Base-by-base conservation (phyloP, 129 eudicot genomes). In the Flaveria trinervia region DNA sequence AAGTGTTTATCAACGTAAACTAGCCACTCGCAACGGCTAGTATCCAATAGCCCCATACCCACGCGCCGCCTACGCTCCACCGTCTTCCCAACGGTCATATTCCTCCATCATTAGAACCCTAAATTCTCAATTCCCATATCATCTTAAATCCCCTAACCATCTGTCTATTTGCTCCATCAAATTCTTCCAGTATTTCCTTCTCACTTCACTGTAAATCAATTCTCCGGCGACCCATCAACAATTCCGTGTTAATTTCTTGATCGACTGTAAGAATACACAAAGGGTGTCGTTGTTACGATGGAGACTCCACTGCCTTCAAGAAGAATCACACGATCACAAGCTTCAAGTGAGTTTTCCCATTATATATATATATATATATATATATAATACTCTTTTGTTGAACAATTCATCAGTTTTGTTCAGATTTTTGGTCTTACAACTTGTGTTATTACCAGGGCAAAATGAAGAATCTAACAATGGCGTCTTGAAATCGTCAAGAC, bases 261-360 rank as follows among this genome's bases (percentile, higher is more conserved):
- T 14, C 23, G 20, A 75, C 64, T 50, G 7, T 50, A 65, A 66
- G 9, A 49, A 65, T 5, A 7, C 72, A 16, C 2, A 45, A 74
- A 68, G 33, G 41, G 45, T 30, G 5, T 30, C 36, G 36, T 30
- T 26, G 30, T 45, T 59, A 9, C 33, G 75, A 92, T 92, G 97
- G 96, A 92, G 60, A 92, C 97, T 60, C 97, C 97, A 72, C 68
- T 89, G 52, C 89, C 97, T 56, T 85, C 89, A 33, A 85, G 96
- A 85, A 89, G 96, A 64, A 73, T 92, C 51, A 92, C 97, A 67
- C 85, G 96, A 87, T 92, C 97, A 44, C 96, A 92, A 76, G 83
- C 91, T 44, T 3, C 90, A 57, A 84, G 93, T 87, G 71, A 60
- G 83, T 80, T n/a, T 20, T 33, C 64, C n/a, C 13, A 17, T 22